A percentile compares a stretch with the other conserved stretches of the same genome.
These are phyloP conservation scores for Epichloe scottii DNA, from an alignment of 2,329 filamentous ascomycete genomes.

Conservation along the genomic window DNA sequence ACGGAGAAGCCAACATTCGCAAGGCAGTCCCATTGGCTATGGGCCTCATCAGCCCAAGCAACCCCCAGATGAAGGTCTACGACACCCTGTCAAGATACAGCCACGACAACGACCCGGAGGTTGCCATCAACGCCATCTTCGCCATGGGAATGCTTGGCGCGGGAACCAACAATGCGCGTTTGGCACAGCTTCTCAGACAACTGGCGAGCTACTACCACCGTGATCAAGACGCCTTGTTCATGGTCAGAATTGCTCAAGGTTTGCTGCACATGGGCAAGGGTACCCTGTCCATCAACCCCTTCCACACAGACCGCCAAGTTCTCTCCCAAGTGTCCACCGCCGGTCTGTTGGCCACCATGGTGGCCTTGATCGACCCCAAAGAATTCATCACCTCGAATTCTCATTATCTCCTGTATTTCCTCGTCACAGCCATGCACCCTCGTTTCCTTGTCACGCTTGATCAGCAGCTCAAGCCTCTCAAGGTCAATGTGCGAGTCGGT, in stretches of 20 bases:
- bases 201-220: slow-evolving; percentile 97
- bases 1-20: slow-evolving; percentile 92
- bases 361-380: slow-evolving; percentile 93
- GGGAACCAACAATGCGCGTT: slow-evolving; percentile 92
- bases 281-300: slow-evolving; percentile 90
- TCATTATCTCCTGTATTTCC: slow-evolving; percentile 95
- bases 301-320: slow-evolving; percentile 96
- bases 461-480: slow-evolving; percentile 84
- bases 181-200: slow-evolving; percentile 88
- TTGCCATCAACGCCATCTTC: slow-evolving; percentile 97
- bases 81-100: slow-evolving; percentile 95
- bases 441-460: slow-evolving; percentile 93
- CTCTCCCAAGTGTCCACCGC: slow-evolving; percentile 84
- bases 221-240: slow-evolving; percentile 91
- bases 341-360: slow-evolving; percentile 76
- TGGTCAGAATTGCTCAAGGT: slow-evolving; percentile 97
- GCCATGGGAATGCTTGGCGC: slow-evolving; percentile 96
- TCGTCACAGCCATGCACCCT: slow-evolving; percentile 93
- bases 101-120: slow-evolving; percentile 97
- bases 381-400: slow-evolving; percentile 55
- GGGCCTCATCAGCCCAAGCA: slow-evolving; percentile 92
- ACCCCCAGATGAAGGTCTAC: slow-evolving; percentile 99
- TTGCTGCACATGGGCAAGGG: slow-evolving; percentile 99
- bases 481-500: slow-evolving; percentile 91
- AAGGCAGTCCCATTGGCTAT: slow-evolving; percentile 92